A percentile compares a stretch with the other conserved stretches of the same genome.
These are phyloP conservation scores for Clarireedia sp. DNA, from an alignment of 2,329 filamentous ascomycete species.

Conservation along the genomic window DNA sequence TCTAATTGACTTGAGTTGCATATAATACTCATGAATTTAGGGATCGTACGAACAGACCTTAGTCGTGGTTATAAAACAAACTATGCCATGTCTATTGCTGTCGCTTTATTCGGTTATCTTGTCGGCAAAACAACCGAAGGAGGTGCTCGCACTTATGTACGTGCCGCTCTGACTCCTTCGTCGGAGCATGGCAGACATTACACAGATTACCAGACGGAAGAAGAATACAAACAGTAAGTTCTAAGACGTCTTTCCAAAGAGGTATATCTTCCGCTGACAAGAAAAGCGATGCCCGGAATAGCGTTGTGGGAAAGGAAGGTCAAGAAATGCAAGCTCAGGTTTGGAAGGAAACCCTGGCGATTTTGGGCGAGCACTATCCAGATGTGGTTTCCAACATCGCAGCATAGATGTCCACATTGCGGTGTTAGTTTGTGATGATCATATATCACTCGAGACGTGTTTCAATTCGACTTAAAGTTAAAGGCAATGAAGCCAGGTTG, in stretches of 20 bases:
- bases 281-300: constrained; percentile 18
- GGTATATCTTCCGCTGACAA: background rate
- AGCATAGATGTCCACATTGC: background rate
- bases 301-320: constrained; percentile 18
- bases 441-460: no score
- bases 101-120: constrained; percentile 15
- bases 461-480: no score
- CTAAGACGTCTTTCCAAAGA: no score
- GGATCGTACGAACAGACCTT: constrained; percentile 22
- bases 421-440: no score
- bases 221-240: constrained; percentile 21
- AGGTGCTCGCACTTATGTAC: constrained; percentile 26
- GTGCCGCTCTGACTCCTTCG: constrained; percentile 21
- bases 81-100: constrained; percentile 7
- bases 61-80: constrained; percentile 18
- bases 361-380: constrained; percentile 18
- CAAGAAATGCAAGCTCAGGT: constrained; percentile 23
- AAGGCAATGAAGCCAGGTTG: no score
- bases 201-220: constrained; percentile 19
- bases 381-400: background rate
- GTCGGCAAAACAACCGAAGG: constrained; percentile 27
- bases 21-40: constrained; percentile 5
- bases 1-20: background rate
- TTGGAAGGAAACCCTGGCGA: constrained; percentile 21
- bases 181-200: constrained; percentile 24